Evolutionary conservation across 148 eudicot species (phyloP).

Genomic region (Salicornia ramosissima): DNA sequence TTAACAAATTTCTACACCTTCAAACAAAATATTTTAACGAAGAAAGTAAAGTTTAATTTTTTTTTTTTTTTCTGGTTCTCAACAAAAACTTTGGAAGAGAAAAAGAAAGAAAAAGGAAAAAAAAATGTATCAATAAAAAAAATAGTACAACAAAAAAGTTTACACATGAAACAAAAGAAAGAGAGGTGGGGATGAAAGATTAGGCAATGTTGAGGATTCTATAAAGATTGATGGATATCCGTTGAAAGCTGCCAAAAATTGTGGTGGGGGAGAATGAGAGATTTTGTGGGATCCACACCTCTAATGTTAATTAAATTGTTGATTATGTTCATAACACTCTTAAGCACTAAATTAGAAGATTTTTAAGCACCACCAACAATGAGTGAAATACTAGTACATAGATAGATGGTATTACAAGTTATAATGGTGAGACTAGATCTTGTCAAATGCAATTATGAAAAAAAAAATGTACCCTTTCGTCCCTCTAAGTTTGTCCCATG

Average conservation of each 20-base stretch:
- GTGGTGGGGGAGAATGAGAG: not conserved
- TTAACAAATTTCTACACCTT: not conserved
- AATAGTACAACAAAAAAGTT: not conserved
- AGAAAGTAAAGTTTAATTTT: no score
- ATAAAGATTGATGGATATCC: slow-evolving; percentile 14
- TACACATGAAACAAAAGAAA: not conserved
- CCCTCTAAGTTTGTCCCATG: no score
- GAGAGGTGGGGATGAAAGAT: not conserved
- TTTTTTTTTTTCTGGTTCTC: not conserved
- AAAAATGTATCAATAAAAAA: not conserved
- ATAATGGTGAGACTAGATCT: no score
- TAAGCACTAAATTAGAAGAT: no score
- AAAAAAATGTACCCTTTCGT: no score
- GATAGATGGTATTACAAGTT: no score
- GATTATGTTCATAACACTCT: no score
- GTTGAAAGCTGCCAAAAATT: slow-evolving; percentile 19
- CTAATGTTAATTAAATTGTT: no score
- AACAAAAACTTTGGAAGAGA: not conserved
- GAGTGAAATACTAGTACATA: no score
- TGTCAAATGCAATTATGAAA: no score
- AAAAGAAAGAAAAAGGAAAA: not conserved
- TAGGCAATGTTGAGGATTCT: not conserved
- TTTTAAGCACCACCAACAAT: no score
- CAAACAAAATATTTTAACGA: not conserved
- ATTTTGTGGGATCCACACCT: slow-evolving; percentile 1